Evolutionary conservation across 169 alveolate species (phyloP).

Genomic region (Eimeria sp.): DNA sequence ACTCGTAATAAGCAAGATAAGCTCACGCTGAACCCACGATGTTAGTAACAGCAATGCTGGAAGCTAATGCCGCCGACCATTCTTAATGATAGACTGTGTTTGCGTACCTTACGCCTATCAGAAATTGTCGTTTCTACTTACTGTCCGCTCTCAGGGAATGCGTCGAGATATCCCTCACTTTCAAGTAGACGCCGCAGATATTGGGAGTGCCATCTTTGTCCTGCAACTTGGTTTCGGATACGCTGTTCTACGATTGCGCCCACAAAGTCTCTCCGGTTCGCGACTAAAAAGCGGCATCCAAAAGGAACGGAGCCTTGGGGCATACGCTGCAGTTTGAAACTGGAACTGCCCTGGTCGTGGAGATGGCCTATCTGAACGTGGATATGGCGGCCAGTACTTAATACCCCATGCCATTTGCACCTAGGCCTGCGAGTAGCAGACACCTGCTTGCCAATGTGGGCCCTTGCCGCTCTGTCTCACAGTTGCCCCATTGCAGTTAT

Average conservation of each 20-base stretch:
- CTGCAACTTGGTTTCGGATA: neutral
- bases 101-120: neutral
- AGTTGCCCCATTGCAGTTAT: neutral
- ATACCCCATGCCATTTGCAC: neutral
- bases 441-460: neutral
- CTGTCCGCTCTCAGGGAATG: constrained; percentile 65
- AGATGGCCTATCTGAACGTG: neutral
- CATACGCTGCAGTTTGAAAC: neutral
- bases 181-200: constrained; percentile 33
- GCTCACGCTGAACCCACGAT: neutral
- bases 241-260: neutral
- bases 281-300: neutral
- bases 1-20: neutral
- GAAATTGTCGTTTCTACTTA: neutral
- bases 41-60: neutral
- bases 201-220: neutral
- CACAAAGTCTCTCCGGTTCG: neutral
- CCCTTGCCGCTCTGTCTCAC: neutral
- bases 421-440: neutral
- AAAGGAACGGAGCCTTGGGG: neutral
- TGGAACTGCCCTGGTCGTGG: neutral
- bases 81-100: neutral
- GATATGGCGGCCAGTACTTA: neutral
- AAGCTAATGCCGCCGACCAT: neutral
- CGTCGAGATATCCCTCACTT: constrained; percentile 45